phyloP scores from a whole-genome alignment of 2,329 filamentous ascomycete species.

The Neopestalotiopsis rosae region DNA sequence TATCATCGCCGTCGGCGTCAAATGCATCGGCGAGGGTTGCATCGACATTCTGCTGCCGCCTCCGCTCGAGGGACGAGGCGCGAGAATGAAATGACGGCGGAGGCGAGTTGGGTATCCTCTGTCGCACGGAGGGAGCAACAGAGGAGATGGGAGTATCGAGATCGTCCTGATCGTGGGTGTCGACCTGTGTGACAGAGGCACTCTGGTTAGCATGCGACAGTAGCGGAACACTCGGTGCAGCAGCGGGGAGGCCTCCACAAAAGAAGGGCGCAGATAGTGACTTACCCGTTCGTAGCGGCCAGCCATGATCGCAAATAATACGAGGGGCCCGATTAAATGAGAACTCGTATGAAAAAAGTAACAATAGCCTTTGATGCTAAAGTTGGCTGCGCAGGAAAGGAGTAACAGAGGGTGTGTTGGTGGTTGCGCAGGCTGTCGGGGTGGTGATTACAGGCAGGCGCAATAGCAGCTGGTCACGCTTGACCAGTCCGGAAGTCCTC shows the following conservation, averaged over 20 bases:
- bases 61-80: constrained; percentile 68
- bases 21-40: constrained; percentile 92
- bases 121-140: constrained; percentile 30
- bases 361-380: neutral
- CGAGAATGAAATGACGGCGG: constrained; percentile 90
- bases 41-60: constrained; percentile 60
- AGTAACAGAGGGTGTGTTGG: neutral
- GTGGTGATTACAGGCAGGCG: neutral
- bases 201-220: constrained; percentile 24
- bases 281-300: constrained; percentile 64
- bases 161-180: constrained; percentile 63
- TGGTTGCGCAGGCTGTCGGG: neutral
- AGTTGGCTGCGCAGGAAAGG: neutral
- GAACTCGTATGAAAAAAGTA: constrained; percentile 1
- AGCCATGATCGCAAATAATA: constrained; percentile 48
- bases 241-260: constrained; percentile 5
- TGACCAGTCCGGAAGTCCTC: neutral
- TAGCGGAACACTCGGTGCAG: neutral
- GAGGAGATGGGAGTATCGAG: constrained; percentile 37
- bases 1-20: constrained; percentile 79
- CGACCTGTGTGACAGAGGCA: constrained; percentile 49
- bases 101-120: constrained; percentile 61
- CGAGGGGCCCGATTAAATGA: neutral
- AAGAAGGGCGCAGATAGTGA: constrained; percentile 15
- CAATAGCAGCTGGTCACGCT: neutral